These are phyloP conservation scores for Tylopilus cervinicoccineus DNA, from an alignment of 768 basidiomycete genomes.

Conservation along the genomic window DNA sequence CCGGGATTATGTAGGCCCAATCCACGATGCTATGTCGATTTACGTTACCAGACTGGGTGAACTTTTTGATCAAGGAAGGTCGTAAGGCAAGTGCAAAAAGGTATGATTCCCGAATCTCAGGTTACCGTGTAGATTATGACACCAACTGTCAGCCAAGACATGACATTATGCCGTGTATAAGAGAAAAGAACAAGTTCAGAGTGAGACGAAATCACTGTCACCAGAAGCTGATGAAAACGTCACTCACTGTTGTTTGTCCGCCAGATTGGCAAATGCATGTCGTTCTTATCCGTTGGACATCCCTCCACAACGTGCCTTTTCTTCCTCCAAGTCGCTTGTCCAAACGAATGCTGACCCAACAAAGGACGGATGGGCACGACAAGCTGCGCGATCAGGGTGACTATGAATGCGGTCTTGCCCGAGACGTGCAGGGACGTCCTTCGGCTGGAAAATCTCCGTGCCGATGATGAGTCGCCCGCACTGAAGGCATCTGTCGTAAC, in stretches of 20 bases:
- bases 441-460: constrained; percentile 57
- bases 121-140: neutral
- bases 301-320: constrained; percentile 50
- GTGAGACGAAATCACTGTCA: neutral
- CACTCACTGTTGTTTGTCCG: constrained; percentile 59
- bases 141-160: neutral
- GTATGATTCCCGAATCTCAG: constrained; percentile 3
- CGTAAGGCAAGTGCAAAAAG: neutral
- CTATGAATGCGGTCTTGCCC: constrained; percentile 63
- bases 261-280: constrained; percentile 60
- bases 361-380: constrained; percentile 43
- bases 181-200: constrained; percentile 59
- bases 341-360: constrained; percentile 51
- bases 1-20: constrained; percentile 9
- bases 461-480: constrained; percentile 61
- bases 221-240: neutral
- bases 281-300: constrained; percentile 56
- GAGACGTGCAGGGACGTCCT: constrained; percentile 56
- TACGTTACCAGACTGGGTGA: constrained; percentile 4
- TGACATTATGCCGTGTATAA: constrained; percentile 47
- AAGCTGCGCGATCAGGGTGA: constrained; percentile 52
- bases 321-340: constrained; percentile 45
- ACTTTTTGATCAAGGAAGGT: neutral
- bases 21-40: constrained; percentile 2
- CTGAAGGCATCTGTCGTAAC: constrained; percentile 57